A percentile compares a stretch with the other conserved stretches of the same genome.
These are phyloP conservation scores for Talaromyces funiculosus DNA, from an alignment of 2,329 filamentous ascomycete genomes.

Conservation along the genomic window DNA sequence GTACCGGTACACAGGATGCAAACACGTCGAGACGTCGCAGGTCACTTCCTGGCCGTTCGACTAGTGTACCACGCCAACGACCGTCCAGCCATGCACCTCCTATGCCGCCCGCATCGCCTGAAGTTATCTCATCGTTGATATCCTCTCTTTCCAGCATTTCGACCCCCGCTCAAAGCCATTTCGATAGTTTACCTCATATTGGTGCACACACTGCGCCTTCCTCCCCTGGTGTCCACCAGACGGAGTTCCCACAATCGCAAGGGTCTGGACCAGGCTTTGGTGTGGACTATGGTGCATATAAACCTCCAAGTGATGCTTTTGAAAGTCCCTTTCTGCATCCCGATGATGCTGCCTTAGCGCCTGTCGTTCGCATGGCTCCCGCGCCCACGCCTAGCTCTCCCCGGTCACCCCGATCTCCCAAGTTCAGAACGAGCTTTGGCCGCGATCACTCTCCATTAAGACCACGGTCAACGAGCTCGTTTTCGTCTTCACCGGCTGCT, in stretches of 20 bases:
- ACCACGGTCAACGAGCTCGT: conserved; percentile 34
- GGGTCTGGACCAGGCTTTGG: conserved; percentile 50
- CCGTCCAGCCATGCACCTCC: conserved; percentile 26
- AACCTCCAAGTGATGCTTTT: conserved; percentile 47
- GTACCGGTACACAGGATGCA: conserved; percentile 4
- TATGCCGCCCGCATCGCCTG: conserved; percentile 41
- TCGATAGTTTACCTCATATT: conserved; percentile 53
- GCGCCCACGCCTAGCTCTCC: conserved; percentile 56
- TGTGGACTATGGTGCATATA: conserved; percentile 66
- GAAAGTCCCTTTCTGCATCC: conserved; percentile 47
- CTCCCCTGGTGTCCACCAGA: conserved; percentile 25
- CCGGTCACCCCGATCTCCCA: conserved; percentile 58
- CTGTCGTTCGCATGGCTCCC: conserved; percentile 75
- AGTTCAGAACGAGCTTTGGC: conserved; percentile 52
- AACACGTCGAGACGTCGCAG: conserved; percentile 39
- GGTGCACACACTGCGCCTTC: conserved; percentile 37
- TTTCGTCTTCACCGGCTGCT: conserved; percentile 28
- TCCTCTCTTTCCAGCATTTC: conserved; percentile 56
- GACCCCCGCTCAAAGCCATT: conserved; percentile 62
- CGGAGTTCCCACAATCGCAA: conserved; percentile 18
- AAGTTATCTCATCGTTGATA: conserved; percentile 55
- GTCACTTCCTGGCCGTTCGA: conserved; percentile 30
- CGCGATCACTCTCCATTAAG: conserved; percentile 35
- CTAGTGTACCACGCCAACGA: conserved; percentile 15
- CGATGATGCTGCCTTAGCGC: conserved; percentile 57